Percentiles rank a stretch among this genome's conserved stretches.
Conservation (phyloP, 768 basidiomycete genomes). For the Serendipita sp. region DNA sequence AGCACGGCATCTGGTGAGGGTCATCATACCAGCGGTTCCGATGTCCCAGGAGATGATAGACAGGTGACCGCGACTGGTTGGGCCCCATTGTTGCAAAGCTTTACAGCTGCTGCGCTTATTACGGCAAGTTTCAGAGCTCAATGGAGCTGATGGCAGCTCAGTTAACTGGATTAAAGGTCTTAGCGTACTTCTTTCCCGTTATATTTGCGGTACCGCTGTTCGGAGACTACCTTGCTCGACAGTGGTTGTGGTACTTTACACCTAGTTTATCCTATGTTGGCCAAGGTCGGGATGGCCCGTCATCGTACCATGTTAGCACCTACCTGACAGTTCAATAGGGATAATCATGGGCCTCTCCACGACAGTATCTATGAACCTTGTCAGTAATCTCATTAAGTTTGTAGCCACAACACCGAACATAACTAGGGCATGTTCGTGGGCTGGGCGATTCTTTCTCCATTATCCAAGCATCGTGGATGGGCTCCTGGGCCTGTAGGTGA, state of each 20-base stretch:
- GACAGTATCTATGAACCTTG: constrained; percentile 82
- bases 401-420: not conserved
- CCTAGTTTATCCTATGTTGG: constrained; percentile 87
- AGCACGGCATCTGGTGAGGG: too few relatives aligned
- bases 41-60: too few relatives aligned
- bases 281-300: constrained; percentile 39
- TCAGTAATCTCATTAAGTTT: constrained; percentile 20
- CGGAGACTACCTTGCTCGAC: constrained; percentile 60
- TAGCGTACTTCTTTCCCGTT: constrained; percentile 80
- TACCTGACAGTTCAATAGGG: constrained; percentile 26
- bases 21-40: too few relatives aligned
- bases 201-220: constrained; percentile 78
- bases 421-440: constrained; percentile 85
- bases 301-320: constrained; percentile 4
- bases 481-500: constrained; percentile 85
- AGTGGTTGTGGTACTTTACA: constrained; percentile 90
- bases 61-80: constrained; percentile 33
- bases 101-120: constrained; percentile 51
- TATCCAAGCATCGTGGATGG: constrained; percentile 73
- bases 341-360: constrained; percentile 98
- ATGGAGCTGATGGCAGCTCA: not conserved
- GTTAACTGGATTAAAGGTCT: constrained; percentile 32
- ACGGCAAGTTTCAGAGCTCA: constrained; percentile 37
- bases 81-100: constrained; percentile 63
- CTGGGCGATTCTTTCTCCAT: constrained; percentile 85